Base-by-base conservation (phyloP, 192 early-diverging fungal species). In the Phlyctochytrium bullatum region DNA sequence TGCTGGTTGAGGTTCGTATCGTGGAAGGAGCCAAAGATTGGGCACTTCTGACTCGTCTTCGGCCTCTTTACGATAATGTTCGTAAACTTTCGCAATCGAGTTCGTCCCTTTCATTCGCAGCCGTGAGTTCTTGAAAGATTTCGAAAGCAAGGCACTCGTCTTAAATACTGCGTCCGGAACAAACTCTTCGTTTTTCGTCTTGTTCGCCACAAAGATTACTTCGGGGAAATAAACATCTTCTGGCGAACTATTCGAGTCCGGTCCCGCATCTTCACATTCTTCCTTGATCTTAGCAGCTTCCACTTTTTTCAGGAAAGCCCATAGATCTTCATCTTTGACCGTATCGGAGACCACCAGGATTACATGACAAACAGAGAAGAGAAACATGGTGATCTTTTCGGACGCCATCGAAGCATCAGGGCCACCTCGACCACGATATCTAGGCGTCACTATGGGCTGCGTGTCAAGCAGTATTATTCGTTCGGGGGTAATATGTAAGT, bases 401-500 rank as follows among this genome's bases (percentile, higher is more conserved):
- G 82, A 68, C 32, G 78, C 80, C 17, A 78, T 52, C 79, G 80
- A 83, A 71, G 62, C 2, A 71, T 73, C 50, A 73, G 64, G 33
- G 69, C 17, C 3, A 17, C 25, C 40, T 2, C 52, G 32, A 2
- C 17, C 36, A 23, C 65, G 56, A 20, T 62, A 16, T 17, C 30
- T 28, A 61, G 74, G 73, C 50, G 76, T 72, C 25, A 78, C 65
- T 6, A 90, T 73, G 1, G 86, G 78, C 61, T 88, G 80, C 3
- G 83, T 81, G 64, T 90, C 88, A 2, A 90, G 71, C 0, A 90
- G 71, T 27, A 90, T 76, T 17, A 85, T 74, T 2, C 88, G 66
- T 54, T 90, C 88, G 3, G 81, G 71, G n/a, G 86, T 88, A 2
- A 88, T 65, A 59, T 88, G 83, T 73, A 90, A 75, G 58, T 89